Evolutionary conservation across 2,329 filamentous ascomycete genomes (phyloP), one percentile per base, ranked within the genome.

Genomic region (Colletotrichum orbiculare): DNA sequence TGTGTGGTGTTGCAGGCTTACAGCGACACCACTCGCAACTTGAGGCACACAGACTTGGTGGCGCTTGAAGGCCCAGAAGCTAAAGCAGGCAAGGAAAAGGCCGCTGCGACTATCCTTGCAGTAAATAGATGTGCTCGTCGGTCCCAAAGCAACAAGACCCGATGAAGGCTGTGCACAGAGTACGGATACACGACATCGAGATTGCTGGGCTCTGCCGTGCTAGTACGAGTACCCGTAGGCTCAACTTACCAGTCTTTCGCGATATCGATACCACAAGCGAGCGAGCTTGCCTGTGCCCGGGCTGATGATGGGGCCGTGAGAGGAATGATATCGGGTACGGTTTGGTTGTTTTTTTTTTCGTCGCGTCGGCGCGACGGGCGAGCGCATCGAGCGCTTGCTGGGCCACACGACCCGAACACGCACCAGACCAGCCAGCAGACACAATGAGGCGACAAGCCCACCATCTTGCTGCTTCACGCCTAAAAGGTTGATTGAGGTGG

Each of bases 181-280:
- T 41, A 33, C 34, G 33, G 52, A 34, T 34, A 12, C 34, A 47
- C 43, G 41, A 49, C 54, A 35, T 41, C 12, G 17, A 7, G 8
- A 12, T 12, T 8, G 15, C 15, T 15, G 11, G 12, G n/a, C 39
- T 13, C 38, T 10, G 10, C 17, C 38, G 12, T 9, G 38, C 17
- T 37, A 37, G 35, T 35, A 12, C 37, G 38, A 43, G 56, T 59
- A 59, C 37, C 47, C 2, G 17, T 37, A 8, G 34, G 12, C n/a
- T 15, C 39, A 17, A 41, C 43, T 47, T 42, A 45, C 38, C 34
- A 48, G 39, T 52, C 41, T 46, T 48, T 39, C 46, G 46, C 52
- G 50, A 47, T 56, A 38, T 62, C 52, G 25, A 46, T 43, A 50
- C 52, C 52, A 52, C 58, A 53, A 53, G 58, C 58, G 52, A 62